Conservation (phyloP, 2,329 filamentous ascomycete genomes). For the Escovopsis sp. region DNA sequence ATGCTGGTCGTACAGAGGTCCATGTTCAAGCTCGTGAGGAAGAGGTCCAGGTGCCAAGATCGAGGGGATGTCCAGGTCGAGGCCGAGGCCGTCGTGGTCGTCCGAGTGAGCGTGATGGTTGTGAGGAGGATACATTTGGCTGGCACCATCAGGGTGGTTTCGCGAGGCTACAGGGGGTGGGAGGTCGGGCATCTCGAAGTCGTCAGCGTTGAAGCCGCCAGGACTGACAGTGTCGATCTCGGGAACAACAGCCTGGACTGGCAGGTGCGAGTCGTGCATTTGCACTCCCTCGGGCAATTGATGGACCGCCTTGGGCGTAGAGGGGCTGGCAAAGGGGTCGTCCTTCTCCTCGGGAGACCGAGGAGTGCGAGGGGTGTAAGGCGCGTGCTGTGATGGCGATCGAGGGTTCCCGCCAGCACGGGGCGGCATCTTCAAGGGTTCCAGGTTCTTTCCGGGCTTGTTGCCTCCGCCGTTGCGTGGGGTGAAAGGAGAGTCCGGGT, state of each 20-base stretch:
- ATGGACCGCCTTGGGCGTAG: slow-evolving; percentile 16
- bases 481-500: slow-evolving; percentile 30
- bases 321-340: slow-evolving; percentile 23
- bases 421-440: slow-evolving; percentile 2
- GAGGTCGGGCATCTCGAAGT: slow-evolving; percentile 14
- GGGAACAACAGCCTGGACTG: slow-evolving; percentile 21
- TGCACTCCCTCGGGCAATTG: slow-evolving; percentile 7
- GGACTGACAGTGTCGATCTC: slow-evolving; percentile 23
- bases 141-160: slow-evolving; percentile 11
- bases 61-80: slow-evolving; percentile 22
- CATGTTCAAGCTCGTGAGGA: slow-evolving; percentile 8
- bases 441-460: slow-evolving; percentile 12
- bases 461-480: slow-evolving; percentile 12
- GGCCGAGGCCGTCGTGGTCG: slow-evolving; percentile 18
- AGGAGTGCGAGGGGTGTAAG: slow-evolving; percentile 10
- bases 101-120: slow-evolving; percentile 11
- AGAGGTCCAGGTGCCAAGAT: slow-evolving; percentile 11
- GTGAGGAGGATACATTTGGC: slow-evolving; percentile 9
- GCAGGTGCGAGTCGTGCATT: slow-evolving; percentile 14
- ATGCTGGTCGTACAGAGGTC: slow-evolving; percentile 6
- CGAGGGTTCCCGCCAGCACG: neutral
- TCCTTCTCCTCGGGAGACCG: slow-evolving; percentile 18
- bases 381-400: neutral
- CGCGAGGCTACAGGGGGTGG: slow-evolving; percentile 16
- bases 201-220: slow-evolving; percentile 10